Evolutionary conservation across 2,329 filamentous ascomycete genomes (phyloP).

Genomic region (Polytolypa hystricis): DNA sequence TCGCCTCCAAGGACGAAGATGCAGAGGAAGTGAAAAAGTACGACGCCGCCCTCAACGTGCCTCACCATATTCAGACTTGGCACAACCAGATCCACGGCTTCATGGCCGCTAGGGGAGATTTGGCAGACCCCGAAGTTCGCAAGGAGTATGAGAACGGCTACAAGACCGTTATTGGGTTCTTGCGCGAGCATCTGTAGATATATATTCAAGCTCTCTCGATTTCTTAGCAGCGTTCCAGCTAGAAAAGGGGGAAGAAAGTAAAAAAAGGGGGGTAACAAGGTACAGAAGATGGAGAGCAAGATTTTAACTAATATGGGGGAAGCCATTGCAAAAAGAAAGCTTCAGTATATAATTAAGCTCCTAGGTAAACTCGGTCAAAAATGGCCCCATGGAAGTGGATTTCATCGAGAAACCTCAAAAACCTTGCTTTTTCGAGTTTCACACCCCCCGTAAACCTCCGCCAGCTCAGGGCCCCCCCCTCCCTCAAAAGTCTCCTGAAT

Average conservation of each 20-base stretch:
- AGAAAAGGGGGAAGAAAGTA: neutral
- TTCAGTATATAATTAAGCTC: too few species aligned
- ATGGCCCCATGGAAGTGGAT: too few species aligned
- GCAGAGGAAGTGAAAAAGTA: conserved; percentile 31
- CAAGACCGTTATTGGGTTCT: conserved; percentile 19
- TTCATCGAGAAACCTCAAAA: too few species aligned
- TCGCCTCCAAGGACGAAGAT: conserved; percentile 43
- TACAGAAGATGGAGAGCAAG: too few species aligned
- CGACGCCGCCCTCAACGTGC: conserved; percentile 19
- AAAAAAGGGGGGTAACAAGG: too few species aligned
- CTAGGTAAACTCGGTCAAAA: too few species aligned
- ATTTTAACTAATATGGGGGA: too few species aligned
- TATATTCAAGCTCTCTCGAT: neutral
- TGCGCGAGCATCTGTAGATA: conserved; percentile 19
- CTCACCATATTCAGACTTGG: conserved; percentile 22
- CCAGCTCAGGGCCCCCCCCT: too few species aligned
- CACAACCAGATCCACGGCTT: conserved; percentile 25
- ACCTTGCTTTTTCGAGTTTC: too few species aligned
- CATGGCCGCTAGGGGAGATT: conserved; percentile 20
- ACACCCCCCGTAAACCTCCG: too few species aligned
- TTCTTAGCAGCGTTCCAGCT: neutral
- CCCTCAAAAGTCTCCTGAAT: too few species aligned
- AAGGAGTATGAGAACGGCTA: conserved; percentile 25
- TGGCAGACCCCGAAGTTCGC: conserved; percentile 19
- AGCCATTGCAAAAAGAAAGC: too few species aligned